Evolutionary conservation across 768 basidiomycete species (phyloP), one percentile per base, ranked within the genome.

Genomic region (Strobilomyces echinocephalus): DNA sequence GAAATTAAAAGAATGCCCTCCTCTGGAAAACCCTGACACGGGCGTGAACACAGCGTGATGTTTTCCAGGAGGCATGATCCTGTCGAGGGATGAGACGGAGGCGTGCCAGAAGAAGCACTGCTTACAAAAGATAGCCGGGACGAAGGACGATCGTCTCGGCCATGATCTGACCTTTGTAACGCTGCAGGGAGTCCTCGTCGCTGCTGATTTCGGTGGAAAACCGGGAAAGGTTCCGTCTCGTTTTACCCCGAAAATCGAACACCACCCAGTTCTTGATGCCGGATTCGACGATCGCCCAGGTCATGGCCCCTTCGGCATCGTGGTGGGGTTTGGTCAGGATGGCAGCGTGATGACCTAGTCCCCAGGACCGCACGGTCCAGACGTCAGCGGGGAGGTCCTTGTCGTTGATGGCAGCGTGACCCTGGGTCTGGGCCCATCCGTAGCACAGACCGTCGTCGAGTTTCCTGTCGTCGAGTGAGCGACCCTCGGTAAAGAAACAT

Each of bases 1-100:
- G 1, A 58, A 16, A 42, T 48, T 52, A 20, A 49, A 60, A n/a
- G 53, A 60, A 8, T 60, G 51, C 0, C 62, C 51, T 0, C 62
- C 55, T 0, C 21, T 15, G 1, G 18, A 52, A 12, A 63, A 55
- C 0, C 46, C 11, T 1, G 48, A 54, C 1, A 55, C 41, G 1
- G 53, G 56, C 0, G 59, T 60, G 11, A 46, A 63, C 0, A 63
- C 51, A 0, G 28, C 1, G 35, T 63, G 62, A 0, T 30, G 2
- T 21, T 54, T 39, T 0, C 50, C 44, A 0, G 58, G 58, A 0
- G 56, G 52, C 49, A 54, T 54, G 4, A 54, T 53, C 1, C 52
- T 57, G 21, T 41, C 5, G 24, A 24, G 24, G 2, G 24, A 24
- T 24, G 24, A 24, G 24, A 24, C 4, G 24, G 24, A 24, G 24